A percentile compares a stretch with the other conserved stretches of the same genome.
phyloP scores from a whole-genome alignment of 805 yeast species.

The Myxozyma sirexii region DNA sequence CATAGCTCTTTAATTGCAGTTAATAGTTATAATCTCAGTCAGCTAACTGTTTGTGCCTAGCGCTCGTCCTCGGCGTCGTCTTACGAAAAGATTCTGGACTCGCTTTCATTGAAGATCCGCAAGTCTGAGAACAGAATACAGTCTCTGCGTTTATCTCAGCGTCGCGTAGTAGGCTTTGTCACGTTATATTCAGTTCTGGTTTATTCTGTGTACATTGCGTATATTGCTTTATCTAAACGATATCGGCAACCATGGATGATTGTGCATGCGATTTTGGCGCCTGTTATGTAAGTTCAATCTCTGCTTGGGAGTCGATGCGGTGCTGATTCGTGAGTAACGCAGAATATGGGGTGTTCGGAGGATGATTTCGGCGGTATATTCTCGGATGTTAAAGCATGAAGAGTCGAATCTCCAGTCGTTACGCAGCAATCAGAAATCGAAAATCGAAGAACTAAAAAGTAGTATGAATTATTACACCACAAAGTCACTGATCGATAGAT shows the following conservation, averaged over 20 bases:
- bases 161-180: conserved; percentile 41
- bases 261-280: conserved; percentile 29
- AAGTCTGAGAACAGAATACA: conserved; percentile 31
- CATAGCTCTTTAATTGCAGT: not conserved
- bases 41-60: conserved; percentile 1
- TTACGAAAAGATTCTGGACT: conserved; percentile 44
- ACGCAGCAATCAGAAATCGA: conserved; percentile 52
- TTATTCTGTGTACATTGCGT: conserved; percentile 37
- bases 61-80: conserved; percentile 31
- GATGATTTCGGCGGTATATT: conserved; percentile 16
- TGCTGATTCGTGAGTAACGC: not conserved
- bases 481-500: conserved; percentile 69
- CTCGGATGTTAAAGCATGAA: conserved; percentile 35
- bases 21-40: not conserved
- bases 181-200: conserved; percentile 40
- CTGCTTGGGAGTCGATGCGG: not conserved
- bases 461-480: conserved; percentile 77
- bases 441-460: conserved; percentile 67
- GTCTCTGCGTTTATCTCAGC: conserved; percentile 19
- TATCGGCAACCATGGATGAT: conserved; percentile 12
- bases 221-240: conserved; percentile 27
- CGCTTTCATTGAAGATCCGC: conserved; percentile 39
- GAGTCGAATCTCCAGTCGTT: conserved; percentile 43
- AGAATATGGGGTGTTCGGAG: conserved; percentile 21
- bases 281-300: conserved; percentile 23